Base-by-base conservation (phyloP, 805 yeast genomes). In the Metschnikowia vanudenii region DNA sequence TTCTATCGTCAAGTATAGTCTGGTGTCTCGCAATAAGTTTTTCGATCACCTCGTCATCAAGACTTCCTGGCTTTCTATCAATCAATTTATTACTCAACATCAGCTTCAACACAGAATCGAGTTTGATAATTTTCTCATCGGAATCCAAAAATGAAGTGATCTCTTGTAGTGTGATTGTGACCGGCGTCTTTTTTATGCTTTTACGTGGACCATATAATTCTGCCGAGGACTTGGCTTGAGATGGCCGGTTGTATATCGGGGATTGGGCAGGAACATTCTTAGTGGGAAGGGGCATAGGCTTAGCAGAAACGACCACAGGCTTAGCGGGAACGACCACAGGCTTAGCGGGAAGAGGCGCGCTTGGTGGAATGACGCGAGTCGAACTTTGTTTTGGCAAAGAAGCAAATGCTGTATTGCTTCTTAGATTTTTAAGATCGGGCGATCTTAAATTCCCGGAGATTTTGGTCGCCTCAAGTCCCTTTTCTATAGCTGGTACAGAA, bases 51-150 rank as follows among this genome's bases (percentile, higher is more conserved):
- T 52, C 53, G 45, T 70, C 73, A 47, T 54, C 56, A n/a, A 56
- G 38, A 14, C 33, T 40, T 3, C 56, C 57, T 1, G 52, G 52
- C 32, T 49, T 53, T 26, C 68, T 47, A 19, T 58, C 48, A 14
- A 62, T 45, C 24, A 50, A 41, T 33, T 56, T 59, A 46, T 58
- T 65, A 34, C 63, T 59, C 33, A 71, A 54, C 44, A 62, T 60
- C 69, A 67, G 71, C 52, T 68, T 70, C 17, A 69, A 51, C 10
- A 72, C 62, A 3, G 59, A 62, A 47, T 71, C 76, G 56, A 72
- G 58, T 47, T 72, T 72, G 36, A 72, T 55, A 17, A 72, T 69
- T 51, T 71, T 71, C 43, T 72, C 77, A 19, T 63, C 60, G 4
- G 63, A 56, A 2, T 53, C 52, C 22, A 72, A 55, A 12, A 72